Evolutionary conservation across 208 protist species (phyloP), one percentile per base, ranked within the genome.

Genomic region (Leishmania tropica): DNA sequence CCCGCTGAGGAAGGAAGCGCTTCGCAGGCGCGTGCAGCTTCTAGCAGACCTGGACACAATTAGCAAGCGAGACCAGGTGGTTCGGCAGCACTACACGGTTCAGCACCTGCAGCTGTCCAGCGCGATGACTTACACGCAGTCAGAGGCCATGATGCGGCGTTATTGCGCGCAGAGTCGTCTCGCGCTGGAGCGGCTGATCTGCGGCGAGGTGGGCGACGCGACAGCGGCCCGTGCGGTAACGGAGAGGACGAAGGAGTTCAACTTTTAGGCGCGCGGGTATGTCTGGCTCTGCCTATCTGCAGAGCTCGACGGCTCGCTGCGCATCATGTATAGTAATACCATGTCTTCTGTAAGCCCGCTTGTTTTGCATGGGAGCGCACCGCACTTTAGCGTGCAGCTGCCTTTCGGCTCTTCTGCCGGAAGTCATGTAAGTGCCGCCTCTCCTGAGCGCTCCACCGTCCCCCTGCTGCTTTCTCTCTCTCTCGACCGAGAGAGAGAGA

Each of bases 61-160:
- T 37, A 35, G 51, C 6, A 80, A 83, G 75, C 83, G 83, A 10
- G 78, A 86, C 56, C 54, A n/a, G 15, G 78, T 80, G n/a, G 78
- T 78, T 2, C 83, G 83, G 24, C 83, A 86, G 37, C 42, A 65
- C 31, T 86, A 86, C 74, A 48, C 80, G 17, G 78, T 79, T 31
- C 83, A 86, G 79, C 83, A 86, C 54, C 83, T 86, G 51, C 60
- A 64, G 1, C 64, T 86, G 47, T 62, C 78, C 24, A 86, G 80
- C 53, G 75, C 74, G 10, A 82, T 86, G 67, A 70, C 83, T n/a
- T 56, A 80, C 17, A 45, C 76, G 3, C 35, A 82, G 56, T 80
- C 83, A 13, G 83, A 86, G 35, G 62, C 74, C 19, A 86, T 86
- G 83, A 60, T 80, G 75, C 83, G 83, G 15, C 83, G 83, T 1